Conservation (phyloP, 192 early-diverging fungal genomes). For the Cetraspora pellucida region DNA sequence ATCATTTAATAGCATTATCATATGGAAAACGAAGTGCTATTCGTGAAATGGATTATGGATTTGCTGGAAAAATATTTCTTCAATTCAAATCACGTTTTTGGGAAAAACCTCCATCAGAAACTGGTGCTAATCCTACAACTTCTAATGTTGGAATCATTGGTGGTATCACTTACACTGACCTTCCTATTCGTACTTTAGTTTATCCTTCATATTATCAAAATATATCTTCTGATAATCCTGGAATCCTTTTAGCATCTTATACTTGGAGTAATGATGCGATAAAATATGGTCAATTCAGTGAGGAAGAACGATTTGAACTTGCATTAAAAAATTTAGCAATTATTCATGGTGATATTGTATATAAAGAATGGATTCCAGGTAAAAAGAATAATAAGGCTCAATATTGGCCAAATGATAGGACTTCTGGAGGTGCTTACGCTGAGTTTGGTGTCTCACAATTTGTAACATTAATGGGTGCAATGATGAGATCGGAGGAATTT, state of each 20-base stretch:
- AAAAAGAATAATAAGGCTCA: not conserved
- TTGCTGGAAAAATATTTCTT: conserved; percentile 32
- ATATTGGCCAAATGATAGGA: conserved; percentile 36
- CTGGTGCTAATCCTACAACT: not conserved
- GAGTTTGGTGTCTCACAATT: not conserved
- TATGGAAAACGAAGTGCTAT: conserved; percentile 29
- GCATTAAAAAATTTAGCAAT: conserved; percentile 33
- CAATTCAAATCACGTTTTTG: conserved; percentile 39
- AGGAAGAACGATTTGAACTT: not conserved
- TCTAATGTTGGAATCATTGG: conserved; percentile 27
- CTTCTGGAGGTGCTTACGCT: conserved; percentile 32
- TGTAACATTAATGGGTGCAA: not conserved
- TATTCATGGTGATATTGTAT: conserved; percentile 33
- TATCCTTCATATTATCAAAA: conserved; percentile 33
- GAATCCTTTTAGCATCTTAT: conserved; percentile 38
- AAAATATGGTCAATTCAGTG: conserved; percentile 25
- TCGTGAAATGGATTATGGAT: conserved; percentile 19
- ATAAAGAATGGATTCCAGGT: conserved; percentile 7
- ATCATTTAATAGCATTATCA: conserved; percentile 19
- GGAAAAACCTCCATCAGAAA: conserved; percentile 30
- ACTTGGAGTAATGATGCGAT: not conserved
- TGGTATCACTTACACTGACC: conserved; percentile 36
- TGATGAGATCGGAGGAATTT: conserved; percentile 5
- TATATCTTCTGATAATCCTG: not conserved
- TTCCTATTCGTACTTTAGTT: conserved; percentile 7